phyloP scores from a whole-genome alignment of 768 basidiomycete genomes.

The Cyathus striatus region DNA sequence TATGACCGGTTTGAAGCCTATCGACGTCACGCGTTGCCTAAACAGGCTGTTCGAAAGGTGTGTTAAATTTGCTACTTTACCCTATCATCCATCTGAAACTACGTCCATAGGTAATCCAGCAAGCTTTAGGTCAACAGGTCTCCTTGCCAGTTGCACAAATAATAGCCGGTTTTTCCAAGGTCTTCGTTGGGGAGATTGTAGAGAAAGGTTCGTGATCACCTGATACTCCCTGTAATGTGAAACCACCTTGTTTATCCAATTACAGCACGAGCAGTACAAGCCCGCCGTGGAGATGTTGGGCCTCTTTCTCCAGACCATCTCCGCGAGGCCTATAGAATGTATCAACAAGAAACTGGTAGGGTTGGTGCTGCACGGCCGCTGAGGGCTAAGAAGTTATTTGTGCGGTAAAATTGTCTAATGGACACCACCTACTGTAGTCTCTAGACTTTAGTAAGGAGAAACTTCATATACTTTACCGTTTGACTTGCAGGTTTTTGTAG shows the following conservation, averaged over 20 bases:
- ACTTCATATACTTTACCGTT: no score
- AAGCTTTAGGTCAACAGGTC: constrained; percentile 74
- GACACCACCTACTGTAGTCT: no score
- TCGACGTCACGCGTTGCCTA: constrained; percentile 75
- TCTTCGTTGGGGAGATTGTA: constrained; percentile 90
- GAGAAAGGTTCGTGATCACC: constrained; percentile 61
- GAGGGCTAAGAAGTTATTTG: constrained; percentile 69
- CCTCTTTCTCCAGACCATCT: constrained; percentile 86
- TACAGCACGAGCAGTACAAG: constrained; percentile 73
- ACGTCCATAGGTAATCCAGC: constrained; percentile 67
- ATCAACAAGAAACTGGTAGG: constrained; percentile 75
- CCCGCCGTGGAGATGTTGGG: constrained; percentile 65
- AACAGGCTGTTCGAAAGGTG: constrained; percentile 79
- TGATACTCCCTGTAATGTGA: background rate
- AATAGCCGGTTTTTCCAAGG: constrained; percentile 85
- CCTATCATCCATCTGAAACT: background rate
- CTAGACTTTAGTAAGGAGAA: no score
- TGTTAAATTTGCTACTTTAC: constrained; percentile 7
- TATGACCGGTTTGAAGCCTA: constrained; percentile 90
- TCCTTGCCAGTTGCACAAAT: constrained; percentile 86
- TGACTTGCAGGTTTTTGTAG: no score
- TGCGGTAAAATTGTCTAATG: constrained; percentile 41
- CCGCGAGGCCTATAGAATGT: constrained; percentile 82
- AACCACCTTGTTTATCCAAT: background rate
- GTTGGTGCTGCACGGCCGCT: constrained; percentile 75